phyloP scores from a whole-genome alignment of 805 yeast genomes.

The Kuraishia molischiana region DNA sequence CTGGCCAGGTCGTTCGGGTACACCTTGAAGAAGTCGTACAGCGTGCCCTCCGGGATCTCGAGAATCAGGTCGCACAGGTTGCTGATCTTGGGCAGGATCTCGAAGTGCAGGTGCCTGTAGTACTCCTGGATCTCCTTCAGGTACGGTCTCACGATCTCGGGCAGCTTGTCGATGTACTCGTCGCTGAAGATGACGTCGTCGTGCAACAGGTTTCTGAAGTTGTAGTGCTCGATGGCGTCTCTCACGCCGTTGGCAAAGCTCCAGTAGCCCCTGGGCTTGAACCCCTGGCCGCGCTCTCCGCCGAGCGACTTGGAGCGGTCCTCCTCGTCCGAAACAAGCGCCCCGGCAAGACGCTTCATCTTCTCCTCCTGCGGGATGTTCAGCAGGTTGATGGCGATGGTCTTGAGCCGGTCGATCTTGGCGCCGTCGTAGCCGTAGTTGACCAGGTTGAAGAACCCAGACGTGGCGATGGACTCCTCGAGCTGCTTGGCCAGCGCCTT shows the following conservation, averaged over 20 bases:
- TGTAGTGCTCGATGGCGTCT: conserved; percentile 35
- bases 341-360: conserved; percentile 27
- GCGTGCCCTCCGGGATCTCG: conserved; percentile 35
- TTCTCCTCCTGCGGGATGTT: conserved; percentile 31
- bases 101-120: conserved; percentile 25
- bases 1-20: conserved; percentile 17
- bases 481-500: conserved; percentile 24
- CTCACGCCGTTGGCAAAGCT: conserved; percentile 30
- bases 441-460: conserved; percentile 32
- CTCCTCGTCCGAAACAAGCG: conserved; percentile 1
- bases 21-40: conserved; percentile 26
- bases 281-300: conserved; percentile 37
- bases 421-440: conserved; percentile 29
- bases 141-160: conserved; percentile 28
- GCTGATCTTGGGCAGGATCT: conserved; percentile 25
- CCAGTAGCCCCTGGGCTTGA: conserved; percentile 40
- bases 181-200: conserved; percentile 19
- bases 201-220: conserved; percentile 29
- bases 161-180: conserved; percentile 18
- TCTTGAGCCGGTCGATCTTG: conserved; percentile 22
- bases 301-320: conserved; percentile 17
- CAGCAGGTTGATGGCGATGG: conserved; percentile 30
- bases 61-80: conserved; percentile 32
- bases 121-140: conserved; percentile 29
- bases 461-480: conserved; percentile 28